A percentile compares a stretch with the other conserved stretches of the same genome.
Conservation (phyloP, 345 rosid genomes). For the Abelmoschus esculentus region DNA sequence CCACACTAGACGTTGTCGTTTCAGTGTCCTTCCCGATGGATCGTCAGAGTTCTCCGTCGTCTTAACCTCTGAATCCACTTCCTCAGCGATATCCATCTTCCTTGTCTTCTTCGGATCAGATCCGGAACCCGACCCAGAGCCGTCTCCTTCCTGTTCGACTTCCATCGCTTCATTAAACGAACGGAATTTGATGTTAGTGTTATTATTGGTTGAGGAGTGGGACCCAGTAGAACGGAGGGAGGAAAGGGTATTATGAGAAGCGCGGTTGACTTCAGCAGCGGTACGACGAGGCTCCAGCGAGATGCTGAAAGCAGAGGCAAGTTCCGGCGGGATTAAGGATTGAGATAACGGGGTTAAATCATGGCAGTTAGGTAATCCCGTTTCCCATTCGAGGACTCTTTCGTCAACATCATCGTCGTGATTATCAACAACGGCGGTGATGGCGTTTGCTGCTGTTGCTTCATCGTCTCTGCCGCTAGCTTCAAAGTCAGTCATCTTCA, state of each 20-base stretch:
- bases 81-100: conserved; percentile 54
- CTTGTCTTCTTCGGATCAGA: conserved; percentile 32
- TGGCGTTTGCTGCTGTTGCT: conserved; percentile 13
- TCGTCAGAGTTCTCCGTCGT: conserved; percentile 49
- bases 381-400: conserved; percentile 73
- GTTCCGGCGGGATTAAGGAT: conserved; percentile 56
- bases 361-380: conserved; percentile 60
- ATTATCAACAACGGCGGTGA: conserved; percentile 7
- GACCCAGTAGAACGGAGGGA: conserved; percentile 35
- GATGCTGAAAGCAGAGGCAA: conserved; percentile 85
- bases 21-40: conserved; percentile 51
- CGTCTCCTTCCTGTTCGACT: conserved; percentile 44
- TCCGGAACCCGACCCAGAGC: conserved; percentile 43
- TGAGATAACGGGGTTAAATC: conserved; percentile 79
- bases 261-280: conserved; percentile 58
- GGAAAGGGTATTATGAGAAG: conserved; percentile 56
- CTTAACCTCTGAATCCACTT: conserved; percentile 55
- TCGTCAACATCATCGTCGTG: conserved; percentile 14
- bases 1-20: conserved; percentile 89
- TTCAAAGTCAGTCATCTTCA: conserved; percentile 29
- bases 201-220: conserved; percentile 23
- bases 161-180: conserved; percentile 26
- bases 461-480: conserved; percentile 24
- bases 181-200: conserved; percentile 26
- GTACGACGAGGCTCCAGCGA: conserved; percentile 51